Evolutionary conservation across 768 basidiomycete species (phyloP).

Genomic region (Collybia nuda): DNA sequence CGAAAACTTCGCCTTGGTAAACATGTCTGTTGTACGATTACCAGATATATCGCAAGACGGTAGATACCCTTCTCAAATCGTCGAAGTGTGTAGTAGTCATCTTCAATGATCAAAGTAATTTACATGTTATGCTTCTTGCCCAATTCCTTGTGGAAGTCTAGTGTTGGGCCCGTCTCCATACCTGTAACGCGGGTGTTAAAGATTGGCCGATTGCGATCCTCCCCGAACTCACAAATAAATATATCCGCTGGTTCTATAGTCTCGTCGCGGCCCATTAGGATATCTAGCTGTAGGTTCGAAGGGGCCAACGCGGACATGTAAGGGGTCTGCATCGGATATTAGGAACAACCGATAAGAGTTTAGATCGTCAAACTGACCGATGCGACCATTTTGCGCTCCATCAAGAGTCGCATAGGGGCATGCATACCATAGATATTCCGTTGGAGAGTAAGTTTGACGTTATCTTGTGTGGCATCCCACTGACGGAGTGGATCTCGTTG

Average conservation of each 20-base stretch:
- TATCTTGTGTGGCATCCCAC: conserved; percentile 96
- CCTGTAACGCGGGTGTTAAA: conserved; percentile 35
- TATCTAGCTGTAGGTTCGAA: conserved; percentile 87
- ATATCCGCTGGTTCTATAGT: conserved; percentile 75
- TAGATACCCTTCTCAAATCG: no score
- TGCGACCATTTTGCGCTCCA: conserved; percentile 90
- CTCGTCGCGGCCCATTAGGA: conserved; percentile 92
- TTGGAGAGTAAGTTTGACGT: conserved; percentile 79
- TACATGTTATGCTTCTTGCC: conserved; percentile 56
- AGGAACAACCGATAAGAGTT: not conserved
- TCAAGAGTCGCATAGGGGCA: conserved; percentile 84
- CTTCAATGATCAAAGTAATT: conserved; percentile 17
- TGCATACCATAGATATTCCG: conserved; percentile 85
- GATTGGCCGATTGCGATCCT: not conserved
- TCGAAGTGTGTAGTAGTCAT: conserved; percentile 1
- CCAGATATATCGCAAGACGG: not conserved
- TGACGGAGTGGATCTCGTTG: conserved; percentile 26
- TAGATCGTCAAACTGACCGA: conserved; percentile 46
- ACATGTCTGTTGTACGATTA: not conserved
- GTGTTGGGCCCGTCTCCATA: conserved; percentile 45
- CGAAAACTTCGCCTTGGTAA: conserved; percentile 15
- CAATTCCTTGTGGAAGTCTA: conserved; percentile 67
- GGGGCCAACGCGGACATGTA: conserved; percentile 64
- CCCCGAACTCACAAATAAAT: conserved; percentile 61
- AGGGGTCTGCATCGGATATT: conserved; percentile 44